Conservation (phyloP, 2,329 filamentous ascomycete species). For the Diaporthe sp. region DNA sequence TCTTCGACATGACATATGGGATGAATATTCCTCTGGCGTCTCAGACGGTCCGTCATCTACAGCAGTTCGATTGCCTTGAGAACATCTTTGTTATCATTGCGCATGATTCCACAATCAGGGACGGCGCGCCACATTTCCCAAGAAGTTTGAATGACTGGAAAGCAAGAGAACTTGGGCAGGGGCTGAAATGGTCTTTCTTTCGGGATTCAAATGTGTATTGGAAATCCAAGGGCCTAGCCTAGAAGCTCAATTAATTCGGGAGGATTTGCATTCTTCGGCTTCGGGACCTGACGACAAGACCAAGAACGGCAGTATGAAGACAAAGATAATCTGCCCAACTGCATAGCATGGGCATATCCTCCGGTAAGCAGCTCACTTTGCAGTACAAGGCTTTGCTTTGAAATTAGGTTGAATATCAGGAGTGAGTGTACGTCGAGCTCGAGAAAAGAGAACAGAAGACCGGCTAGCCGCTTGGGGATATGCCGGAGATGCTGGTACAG, state of each 20-base stretch:
- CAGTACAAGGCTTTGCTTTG: too few relatives aligned
- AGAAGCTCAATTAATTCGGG: not conserved
- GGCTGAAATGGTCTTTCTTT: conserved; percentile 8
- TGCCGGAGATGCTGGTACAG: too few relatives aligned
- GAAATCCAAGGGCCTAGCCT: not conserved
- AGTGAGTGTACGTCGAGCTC: too few relatives aligned
- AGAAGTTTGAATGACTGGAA: not conserved
- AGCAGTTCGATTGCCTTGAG: conserved; percentile 37
- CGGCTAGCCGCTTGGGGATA: too few relatives aligned
- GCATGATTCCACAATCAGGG: conserved; percentile 31
- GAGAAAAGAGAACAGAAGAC: too few relatives aligned
- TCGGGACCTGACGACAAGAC: not conserved
- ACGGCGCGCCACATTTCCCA: not conserved
- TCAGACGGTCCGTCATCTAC: conserved; percentile 38
- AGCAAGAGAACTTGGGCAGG: conserved; percentile 1
- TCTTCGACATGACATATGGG: conserved; percentile 44
- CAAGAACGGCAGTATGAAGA: too few relatives aligned
- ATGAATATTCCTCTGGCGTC: conserved; percentile 42
- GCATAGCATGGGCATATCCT: too few relatives aligned
- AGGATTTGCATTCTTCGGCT: not conserved
- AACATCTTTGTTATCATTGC: conserved; percentile 39
- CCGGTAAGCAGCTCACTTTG: too few relatives aligned
- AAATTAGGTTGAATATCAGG: too few relatives aligned
- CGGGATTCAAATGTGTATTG: conserved; percentile 10
- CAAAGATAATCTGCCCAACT: too few relatives aligned